Evolutionary conservation across 176 grass and related monocot genomes (phyloP).

Genomic region (Triticum turgidum): DNA sequence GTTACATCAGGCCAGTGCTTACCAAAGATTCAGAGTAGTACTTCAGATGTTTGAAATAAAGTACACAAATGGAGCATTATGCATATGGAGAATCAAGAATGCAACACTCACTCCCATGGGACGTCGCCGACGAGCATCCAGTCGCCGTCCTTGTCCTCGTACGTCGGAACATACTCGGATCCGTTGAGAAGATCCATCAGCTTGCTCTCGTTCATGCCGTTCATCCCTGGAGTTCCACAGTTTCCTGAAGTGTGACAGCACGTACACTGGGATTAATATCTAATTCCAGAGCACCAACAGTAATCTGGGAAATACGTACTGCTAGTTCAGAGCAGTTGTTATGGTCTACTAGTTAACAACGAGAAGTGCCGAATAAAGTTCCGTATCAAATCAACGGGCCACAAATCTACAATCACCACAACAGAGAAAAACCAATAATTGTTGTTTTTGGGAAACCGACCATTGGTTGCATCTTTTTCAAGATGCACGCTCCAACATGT

Average conservation of each 20-base stretch:
- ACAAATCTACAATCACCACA: not conserved
- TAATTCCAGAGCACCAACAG: not conserved
- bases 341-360: not conserved
- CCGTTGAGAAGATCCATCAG: slow-evolving; percentile 65
- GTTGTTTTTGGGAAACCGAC: not conserved
- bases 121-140: slow-evolving; percentile 98
- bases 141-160: slow-evolving; percentile 95
- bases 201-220: slow-evolving; percentile 72
- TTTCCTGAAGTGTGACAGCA: slow-evolving; percentile 36
- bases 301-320: not conserved
- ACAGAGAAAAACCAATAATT: not conserved
- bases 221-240: slow-evolving; percentile 66
- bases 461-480: not conserved
- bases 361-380: not conserved
- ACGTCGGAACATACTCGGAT: slow-evolving; percentile 85
- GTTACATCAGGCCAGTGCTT: not conserved
- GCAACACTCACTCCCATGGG: slow-evolving; percentile 78
- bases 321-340: not conserved
- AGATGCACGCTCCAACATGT: slow-evolving; percentile 26
- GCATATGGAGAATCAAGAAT: not conserved
- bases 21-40: not conserved
- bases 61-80: not conserved
- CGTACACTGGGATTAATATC: not conserved
- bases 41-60: not conserved
- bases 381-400: not conserved